phyloP scores from a whole-genome alignment of 2,329 filamentous ascomycete genomes.

The Akanthomyces lecanii region DNA sequence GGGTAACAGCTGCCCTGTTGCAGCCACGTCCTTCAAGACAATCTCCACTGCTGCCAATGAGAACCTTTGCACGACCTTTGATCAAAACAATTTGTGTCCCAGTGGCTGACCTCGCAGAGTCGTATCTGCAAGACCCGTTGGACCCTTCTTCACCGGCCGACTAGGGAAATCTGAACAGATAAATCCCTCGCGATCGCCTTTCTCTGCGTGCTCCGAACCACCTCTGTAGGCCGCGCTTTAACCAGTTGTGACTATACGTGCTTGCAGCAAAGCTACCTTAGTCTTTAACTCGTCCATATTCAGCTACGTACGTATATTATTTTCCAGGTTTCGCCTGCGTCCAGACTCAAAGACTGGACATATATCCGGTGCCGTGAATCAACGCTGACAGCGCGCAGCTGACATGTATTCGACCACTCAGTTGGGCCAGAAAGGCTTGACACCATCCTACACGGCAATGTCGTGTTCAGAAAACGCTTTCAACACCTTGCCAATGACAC shows the following conservation, averaged over 20 bases:
- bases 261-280: not conserved
- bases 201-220: not conserved
- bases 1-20: not conserved
- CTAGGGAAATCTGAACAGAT: not conserved
- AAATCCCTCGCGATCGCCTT: not conserved
- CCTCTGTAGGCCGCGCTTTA: not conserved
- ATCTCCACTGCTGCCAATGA: not conserved
- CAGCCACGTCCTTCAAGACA: not conserved
- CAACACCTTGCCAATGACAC: conserved; percentile 1
- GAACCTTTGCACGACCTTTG: not conserved
- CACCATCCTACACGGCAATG: conserved; percentile 2
- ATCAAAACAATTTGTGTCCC: not conserved
- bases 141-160: not conserved
- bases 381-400: not conserved
- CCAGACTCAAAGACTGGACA: not conserved
- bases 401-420: conserved; percentile 11
- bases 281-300: not conserved
- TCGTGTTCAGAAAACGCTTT: not conserved
- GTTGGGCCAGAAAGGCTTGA: conserved; percentile 10
- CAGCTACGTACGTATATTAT: not conserved
- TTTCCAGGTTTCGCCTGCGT: not conserved
- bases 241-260: not conserved
- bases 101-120: not conserved
- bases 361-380: not conserved
- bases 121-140: not conserved